Base-by-base conservation (phyloP, 2,329 filamentous ascomycete species). In the Talaromyces sp. region DNA sequence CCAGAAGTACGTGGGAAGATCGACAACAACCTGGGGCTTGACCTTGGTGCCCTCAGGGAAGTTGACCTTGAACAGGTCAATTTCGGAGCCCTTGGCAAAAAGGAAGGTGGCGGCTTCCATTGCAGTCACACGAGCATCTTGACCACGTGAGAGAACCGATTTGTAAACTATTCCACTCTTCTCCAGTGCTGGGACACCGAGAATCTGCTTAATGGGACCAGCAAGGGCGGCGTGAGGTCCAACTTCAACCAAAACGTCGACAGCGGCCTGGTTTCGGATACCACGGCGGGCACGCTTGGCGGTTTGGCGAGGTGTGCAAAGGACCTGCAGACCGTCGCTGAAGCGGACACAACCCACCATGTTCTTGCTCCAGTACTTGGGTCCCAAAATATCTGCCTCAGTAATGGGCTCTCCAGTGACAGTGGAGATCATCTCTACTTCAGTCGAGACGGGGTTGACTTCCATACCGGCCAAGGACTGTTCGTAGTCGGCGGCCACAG, bases 351-450 rank as follows among this genome's bases (percentile, higher is more conserved):
- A 65, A 1, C 66, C 62, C 0, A 69, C 57, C 66, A 78, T 65
- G 61, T 77, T 77, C 27, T 68, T 63, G 1, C 68, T 65, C 72
- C 75, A 77, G 57, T 78, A 76, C 7, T 49, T 44, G 10, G 65
- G 39, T 5, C n/a, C 28, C 17, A 60, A 55, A 28, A 59, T 49
- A 11, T 53, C 19, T 1, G 44, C 32, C 17, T 15, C 53, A 3
- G 49, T 25, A 52, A 69, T 55, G 11, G 63, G 58, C 25, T 65
- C 17, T 5, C 67, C 68, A 17, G 66, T 67, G 3, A 69, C 64
- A 5, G 66, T 68, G 1, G 68, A 69, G 17, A 55, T 22, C 42
- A 44, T 44, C 19, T 44, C 42, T 0, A 44, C n/a, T 22, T 44
- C 42, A 19, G 42, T 11, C 6, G 27, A 28, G 27, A 52, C 25